Conservation (phyloP, 108 stramenopile species). For the Seminavis robusta region DNA sequence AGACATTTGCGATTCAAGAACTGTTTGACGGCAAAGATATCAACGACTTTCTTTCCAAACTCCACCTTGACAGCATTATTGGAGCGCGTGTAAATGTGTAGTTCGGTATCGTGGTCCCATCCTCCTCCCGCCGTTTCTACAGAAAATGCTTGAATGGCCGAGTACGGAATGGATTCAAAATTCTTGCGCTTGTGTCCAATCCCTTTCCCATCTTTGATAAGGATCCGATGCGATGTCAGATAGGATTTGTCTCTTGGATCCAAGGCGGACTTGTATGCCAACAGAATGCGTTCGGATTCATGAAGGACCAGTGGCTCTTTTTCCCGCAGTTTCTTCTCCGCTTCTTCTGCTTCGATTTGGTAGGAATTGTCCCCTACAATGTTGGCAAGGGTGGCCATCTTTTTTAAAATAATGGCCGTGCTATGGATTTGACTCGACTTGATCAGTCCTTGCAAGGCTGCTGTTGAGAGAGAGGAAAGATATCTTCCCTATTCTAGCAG, state of each 20-base stretch:
- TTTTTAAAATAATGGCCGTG: too few species aligned
- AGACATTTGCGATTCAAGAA: conserved; percentile 31
- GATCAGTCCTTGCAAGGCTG: too few species aligned
- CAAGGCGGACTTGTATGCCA: conserved; percentile 62
- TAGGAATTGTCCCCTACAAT: conserved; percentile 45
- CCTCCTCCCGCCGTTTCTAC: conserved; percentile 60
- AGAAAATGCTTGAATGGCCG: conserved; percentile 39
- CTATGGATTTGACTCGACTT: too few species aligned
- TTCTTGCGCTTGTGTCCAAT: conserved; percentile 45
- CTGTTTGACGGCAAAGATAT: conserved; percentile 32
- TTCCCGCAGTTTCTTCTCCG: conserved; percentile 25
- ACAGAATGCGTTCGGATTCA: conserved; percentile 27
- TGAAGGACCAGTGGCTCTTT: conserved; percentile 37
- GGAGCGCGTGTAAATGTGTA: conserved; percentile 28
- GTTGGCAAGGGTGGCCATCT: too few species aligned
- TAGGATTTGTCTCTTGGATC: conserved; percentile 51
- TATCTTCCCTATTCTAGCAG: too few species aligned
- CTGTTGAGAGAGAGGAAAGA: too few species aligned
- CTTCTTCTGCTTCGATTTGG: conserved; percentile 41
- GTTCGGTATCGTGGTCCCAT: conserved; percentile 56
- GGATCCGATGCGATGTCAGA: conserved; percentile 47
- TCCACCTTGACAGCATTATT: conserved; percentile 29
- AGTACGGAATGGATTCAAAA: conserved; percentile 49
- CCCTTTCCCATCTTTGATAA: conserved; percentile 57
- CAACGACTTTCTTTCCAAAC: conserved; percentile 23